Evolutionary conservation across 805 yeast species (phyloP).

Genomic region (Candida chauliodis): DNA sequence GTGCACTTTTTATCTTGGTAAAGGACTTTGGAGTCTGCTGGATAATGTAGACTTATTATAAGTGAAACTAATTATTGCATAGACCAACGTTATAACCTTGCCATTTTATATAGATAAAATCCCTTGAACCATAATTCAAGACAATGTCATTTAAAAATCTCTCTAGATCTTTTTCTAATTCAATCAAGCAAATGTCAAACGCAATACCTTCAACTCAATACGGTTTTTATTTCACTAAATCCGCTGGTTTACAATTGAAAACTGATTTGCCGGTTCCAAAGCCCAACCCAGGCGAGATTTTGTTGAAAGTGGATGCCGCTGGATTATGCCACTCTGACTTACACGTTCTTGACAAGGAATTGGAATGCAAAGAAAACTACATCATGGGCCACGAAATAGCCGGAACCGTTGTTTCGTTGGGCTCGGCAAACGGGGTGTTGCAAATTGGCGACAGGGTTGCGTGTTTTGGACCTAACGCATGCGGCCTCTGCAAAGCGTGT

Average conservation of each 20-base stretch:
- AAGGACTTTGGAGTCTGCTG: too few relatives aligned
- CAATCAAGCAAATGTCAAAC: conserved; percentile 3
- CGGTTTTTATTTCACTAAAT: conserved; percentile 9
- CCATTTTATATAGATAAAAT: too few relatives aligned
- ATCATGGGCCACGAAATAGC: conserved; percentile 46
- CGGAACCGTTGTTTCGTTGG: conserved; percentile 32
- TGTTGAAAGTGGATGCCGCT: conserved; percentile 39
- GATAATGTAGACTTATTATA: too few relatives aligned
- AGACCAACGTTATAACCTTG: too few relatives aligned
- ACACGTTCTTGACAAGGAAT: conserved; percentile 22
- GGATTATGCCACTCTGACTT: conserved; percentile 45
- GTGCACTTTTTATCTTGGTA: too few relatives aligned
- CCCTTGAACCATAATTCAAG: too few relatives aligned
- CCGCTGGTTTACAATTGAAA: conserved; percentile 8
- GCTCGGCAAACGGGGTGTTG: conserved; percentile 16
- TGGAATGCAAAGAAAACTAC: conserved; percentile 21
- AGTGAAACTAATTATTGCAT: too few relatives aligned
- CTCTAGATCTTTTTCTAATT: conserved; percentile 2
- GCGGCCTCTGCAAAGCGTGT: conserved; percentile 35
- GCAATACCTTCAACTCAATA: conserved; percentile 12
- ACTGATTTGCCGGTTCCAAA: conserved; percentile 9
- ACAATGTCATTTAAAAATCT: conserved; percentile 3
- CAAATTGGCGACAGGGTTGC: conserved; percentile 29
- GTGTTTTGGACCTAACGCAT: conserved; percentile 26
- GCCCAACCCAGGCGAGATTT: conserved; percentile 14